Evolutionary conservation across 768 basidiomycete genomes (phyloP).

Genomic region (Vararia minispora): DNA sequence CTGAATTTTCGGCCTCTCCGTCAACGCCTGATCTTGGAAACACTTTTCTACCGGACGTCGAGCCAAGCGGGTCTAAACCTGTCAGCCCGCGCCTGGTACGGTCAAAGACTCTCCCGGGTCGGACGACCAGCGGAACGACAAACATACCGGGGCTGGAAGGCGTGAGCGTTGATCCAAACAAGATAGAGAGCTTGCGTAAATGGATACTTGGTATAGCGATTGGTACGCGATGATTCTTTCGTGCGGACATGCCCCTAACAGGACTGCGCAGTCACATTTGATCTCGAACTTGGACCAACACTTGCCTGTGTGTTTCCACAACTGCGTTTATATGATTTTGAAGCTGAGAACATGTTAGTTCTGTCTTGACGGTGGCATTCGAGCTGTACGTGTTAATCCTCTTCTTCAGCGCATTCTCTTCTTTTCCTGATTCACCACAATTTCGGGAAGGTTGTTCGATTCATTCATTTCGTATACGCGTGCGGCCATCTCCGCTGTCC

Average conservation of each 20-base stretch:
- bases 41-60: too few relatives aligned
- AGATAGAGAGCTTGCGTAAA: conserved; percentile 37
- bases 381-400: conserved; percentile 4
- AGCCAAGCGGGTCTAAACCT: too few relatives aligned
- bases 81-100: too few relatives aligned
- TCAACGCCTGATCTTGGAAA: too few relatives aligned
- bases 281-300: conserved; percentile 78
- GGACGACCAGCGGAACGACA: conserved; percentile 18
- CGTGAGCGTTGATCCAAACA: conserved; percentile 37
- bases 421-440: conserved; percentile 82
- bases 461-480: conserved; percentile 81
- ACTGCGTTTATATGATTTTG: conserved; percentile 47
- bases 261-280: conserved; percentile 61
- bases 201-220: conserved; percentile 64
- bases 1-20: too few relatives aligned
- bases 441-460: conserved; percentile 76
- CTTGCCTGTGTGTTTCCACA: conserved; percentile 62
- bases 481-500: conserved; percentile 16
- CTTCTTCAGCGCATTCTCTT: conserved; percentile 67
- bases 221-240: conserved; percentile 29
- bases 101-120: conserved; percentile 35
- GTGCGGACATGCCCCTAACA: conserved; percentile 1
- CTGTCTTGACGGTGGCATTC: not conserved
- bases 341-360: conserved; percentile 79
- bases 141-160: conserved; percentile 18